These are phyloP conservation scores for Amanita brunnescens DNA, from an alignment of 768 basidiomycete genomes.

Conservation along the genomic window DNA sequence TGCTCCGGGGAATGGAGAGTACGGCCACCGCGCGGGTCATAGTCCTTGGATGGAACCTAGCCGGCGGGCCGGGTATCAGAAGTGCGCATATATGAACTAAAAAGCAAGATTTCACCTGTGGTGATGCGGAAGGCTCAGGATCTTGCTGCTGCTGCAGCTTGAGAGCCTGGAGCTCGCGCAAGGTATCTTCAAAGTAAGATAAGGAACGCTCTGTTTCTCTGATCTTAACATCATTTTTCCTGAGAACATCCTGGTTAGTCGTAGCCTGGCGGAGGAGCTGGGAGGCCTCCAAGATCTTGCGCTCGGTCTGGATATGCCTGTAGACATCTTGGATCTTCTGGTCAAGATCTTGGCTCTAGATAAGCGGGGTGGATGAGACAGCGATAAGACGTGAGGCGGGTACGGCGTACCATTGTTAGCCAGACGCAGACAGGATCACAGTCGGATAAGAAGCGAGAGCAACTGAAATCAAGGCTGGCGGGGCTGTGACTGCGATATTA, in stretches of 20 bases:
- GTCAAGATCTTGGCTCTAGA: slow-evolving; percentile 63
- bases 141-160: slow-evolving; percentile 51
- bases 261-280: slow-evolving; percentile 75
- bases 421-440: slow-evolving; percentile 12
- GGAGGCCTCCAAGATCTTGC: slow-evolving; percentile 84
- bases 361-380: slow-evolving; percentile 12
- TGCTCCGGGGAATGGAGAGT: slow-evolving; percentile 30
- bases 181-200: slow-evolving; percentile 80
- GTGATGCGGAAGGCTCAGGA: slow-evolving; percentile 43
- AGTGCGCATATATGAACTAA: slow-evolving; percentile 13
- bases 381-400: slow-evolving; percentile 8
- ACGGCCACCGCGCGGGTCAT: slow-evolving; percentile 31
- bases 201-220: slow-evolving; percentile 78
- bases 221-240: slow-evolving; percentile 77
- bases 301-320: slow-evolving; percentile 86
- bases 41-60: slow-evolving; percentile 47
- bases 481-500: slow-evolving; percentile 17
- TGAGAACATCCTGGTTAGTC: slow-evolving; percentile 76
- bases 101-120: slow-evolving; percentile 26
- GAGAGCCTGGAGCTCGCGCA: slow-evolving; percentile 73
- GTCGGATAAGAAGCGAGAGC: neutral
- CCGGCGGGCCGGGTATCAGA: slow-evolving; percentile 13
- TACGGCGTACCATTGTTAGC: slow-evolving; percentile 19
- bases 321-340: slow-evolving; percentile 90
- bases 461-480: slow-evolving; percentile 3